Evolutionary conservation across 306 rosid species (phyloP).

Genomic region (Arachis hypogaea): DNA sequence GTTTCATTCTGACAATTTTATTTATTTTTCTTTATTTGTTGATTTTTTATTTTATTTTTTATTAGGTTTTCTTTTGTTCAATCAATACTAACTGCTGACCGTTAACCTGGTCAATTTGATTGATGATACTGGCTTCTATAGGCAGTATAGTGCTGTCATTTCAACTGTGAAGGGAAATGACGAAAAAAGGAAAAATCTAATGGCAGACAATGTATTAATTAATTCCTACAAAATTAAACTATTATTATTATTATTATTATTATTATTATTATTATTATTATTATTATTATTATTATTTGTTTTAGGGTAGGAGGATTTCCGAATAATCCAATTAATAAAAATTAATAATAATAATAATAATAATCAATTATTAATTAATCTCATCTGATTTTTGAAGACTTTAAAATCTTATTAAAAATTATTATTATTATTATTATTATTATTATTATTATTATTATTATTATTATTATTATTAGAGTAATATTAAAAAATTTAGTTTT

Average conservation of each 20-base stretch:
- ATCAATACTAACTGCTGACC: slow-evolving; percentile 50
- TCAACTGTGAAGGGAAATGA: slow-evolving; percentile 44
- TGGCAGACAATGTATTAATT: slow-evolving; percentile 54
- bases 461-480: too few relatives aligned
- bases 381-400: too few relatives aligned
- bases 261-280: too few relatives aligned
- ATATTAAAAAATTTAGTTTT: too few relatives aligned
- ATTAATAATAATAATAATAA: too few relatives aligned
- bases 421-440: too few relatives aligned
- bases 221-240: slow-evolving; percentile 34
- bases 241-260: not conserved
- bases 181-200: slow-evolving; percentile 32
- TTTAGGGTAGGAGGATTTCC: too few relatives aligned
- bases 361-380: too few relatives aligned
- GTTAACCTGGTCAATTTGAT: slow-evolving; percentile 54
- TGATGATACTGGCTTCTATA: slow-evolving; percentile 31
- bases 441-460: too few relatives aligned
- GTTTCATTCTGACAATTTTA: slow-evolving; percentile 43
- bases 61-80: slow-evolving; percentile 5
- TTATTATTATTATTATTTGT: too few relatives aligned
- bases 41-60: not conserved
- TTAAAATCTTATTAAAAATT: too few relatives aligned
- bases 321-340: too few relatives aligned
- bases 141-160: slow-evolving; percentile 61
- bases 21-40: not conserved